Conservation (phyloP, 345 rosid species). For the Erodium maritimum region DNA sequence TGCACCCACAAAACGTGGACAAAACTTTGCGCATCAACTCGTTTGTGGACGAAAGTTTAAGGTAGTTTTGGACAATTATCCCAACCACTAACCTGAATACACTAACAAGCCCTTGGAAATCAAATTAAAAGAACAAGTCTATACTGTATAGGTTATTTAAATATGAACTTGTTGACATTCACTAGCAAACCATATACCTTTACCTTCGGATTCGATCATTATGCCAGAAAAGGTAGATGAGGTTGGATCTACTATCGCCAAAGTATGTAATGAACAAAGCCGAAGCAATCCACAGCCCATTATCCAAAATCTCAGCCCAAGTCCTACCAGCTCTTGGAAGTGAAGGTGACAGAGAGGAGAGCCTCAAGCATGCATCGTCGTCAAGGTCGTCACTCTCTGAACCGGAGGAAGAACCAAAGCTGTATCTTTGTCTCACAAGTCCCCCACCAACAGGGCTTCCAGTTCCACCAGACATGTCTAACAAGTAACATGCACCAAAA, state of each 20-base stretch:
- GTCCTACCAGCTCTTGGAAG: constrained; percentile 33
- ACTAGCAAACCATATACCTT: no score
- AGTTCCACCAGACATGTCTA: constrained; percentile 84
- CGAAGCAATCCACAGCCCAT: constrained; percentile 73
- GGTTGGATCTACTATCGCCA: constrained; percentile 66
- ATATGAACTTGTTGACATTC: no score
- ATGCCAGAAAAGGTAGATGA: constrained; percentile 51
- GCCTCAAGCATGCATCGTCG: constrained; percentile 82
- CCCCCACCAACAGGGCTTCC: constrained; percentile 80
- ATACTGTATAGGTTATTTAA: no score
- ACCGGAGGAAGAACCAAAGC: constrained; percentile 78
- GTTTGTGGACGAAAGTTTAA: no score
- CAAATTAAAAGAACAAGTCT: no score
- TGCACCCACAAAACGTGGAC: no score
- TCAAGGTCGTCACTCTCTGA: constrained; percentile 83
- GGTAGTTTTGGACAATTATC: no score
- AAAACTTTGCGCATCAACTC: no score
- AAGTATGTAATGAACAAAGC: constrained; percentile 62
- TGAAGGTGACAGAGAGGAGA: constrained; percentile 29
- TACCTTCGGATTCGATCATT: constrained; percentile 78
- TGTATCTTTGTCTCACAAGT: constrained; percentile 83
- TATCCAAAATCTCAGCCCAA: constrained; percentile 63
- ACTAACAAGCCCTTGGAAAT: no score
- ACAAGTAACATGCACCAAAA: no score
- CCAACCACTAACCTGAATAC: no score